These are phyloP conservation scores for Agaricus bisporus DNA, from an alignment of 768 basidiomycete species.

Conservation along the genomic window DNA sequence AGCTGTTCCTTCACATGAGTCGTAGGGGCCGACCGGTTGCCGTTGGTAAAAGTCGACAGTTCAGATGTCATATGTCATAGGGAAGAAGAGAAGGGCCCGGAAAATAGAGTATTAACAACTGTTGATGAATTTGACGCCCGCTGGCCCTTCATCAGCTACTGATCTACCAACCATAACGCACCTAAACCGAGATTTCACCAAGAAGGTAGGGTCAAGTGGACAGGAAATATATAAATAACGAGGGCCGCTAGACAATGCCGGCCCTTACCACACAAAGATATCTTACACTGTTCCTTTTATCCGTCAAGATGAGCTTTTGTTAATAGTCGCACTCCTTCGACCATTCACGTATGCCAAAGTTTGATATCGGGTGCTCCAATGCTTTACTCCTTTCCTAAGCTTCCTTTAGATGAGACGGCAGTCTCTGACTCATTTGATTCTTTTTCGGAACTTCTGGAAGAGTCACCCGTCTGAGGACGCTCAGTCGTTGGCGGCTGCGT, in stretches of 20 bases:
- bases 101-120: background rate
- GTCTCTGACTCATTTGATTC: background rate
- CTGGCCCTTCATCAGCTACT: background rate
- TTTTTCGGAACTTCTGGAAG: background rate
- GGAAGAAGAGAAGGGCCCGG: background rate
- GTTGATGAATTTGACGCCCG: background rate
- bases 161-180: background rate
- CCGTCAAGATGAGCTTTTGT: background rate
- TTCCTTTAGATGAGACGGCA: too few species aligned
- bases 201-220: background rate
- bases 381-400: too few species aligned
- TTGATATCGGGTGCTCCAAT: too few species aligned
- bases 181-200: slow-evolving; percentile 4
- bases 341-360: too few species aligned
- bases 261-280: too few species aligned
- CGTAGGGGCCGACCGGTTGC: background rate
- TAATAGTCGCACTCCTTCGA: too few species aligned
- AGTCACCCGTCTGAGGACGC: background rate
- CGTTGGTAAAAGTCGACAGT: background rate
- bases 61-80: background rate
- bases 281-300: background rate
- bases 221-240: background rate
- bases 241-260: too few species aligned
- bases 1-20: slow-evolving; percentile 7
- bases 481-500: background rate